Evolutionary conservation across 2,329 filamentous ascomycete species (phyloP).

Genomic region (Pseudocercospora fuligena): DNA sequence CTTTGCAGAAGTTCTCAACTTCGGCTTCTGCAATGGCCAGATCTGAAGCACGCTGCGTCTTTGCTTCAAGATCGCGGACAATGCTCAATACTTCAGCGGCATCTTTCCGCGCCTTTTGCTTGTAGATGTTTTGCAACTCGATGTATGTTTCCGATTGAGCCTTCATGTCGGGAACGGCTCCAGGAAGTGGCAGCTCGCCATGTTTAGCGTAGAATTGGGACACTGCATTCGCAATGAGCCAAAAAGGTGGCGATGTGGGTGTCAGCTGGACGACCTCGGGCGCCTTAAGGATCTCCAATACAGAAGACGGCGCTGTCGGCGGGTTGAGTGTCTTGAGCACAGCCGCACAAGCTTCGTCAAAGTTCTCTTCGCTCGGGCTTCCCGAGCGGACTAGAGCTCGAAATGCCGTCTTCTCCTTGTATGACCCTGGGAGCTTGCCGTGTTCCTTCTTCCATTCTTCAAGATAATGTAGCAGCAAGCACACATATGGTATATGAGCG

Average conservation of each 20-base stretch:
- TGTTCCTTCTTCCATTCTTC: conserved; percentile 77
- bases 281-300: conserved; percentile 80
- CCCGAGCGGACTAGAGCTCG: conserved; percentile 77
- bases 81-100: conserved; percentile 72
- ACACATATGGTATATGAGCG: conserved; percentile 87
- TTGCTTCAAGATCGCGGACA: conserved; percentile 62
- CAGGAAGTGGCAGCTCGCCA: conserved; percentile 77
- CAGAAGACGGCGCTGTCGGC: conserved; percentile 68
- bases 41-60: conserved; percentile 49
- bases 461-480: conserved; percentile 81
- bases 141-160: conserved; percentile 90
- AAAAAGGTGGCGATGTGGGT: conserved; percentile 69
- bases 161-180: conserved; percentile 96
- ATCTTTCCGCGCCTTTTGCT: conserved; percentile 80
- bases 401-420: conserved; percentile 87
- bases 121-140: conserved; percentile 89
- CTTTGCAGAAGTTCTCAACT: conserved; percentile 92
- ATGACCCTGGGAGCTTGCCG: conserved; percentile 69
- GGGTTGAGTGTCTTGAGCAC: conserved; percentile 84
- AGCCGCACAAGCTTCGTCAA: conserved; percentile 85
- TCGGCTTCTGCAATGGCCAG: conserved; percentile 67
- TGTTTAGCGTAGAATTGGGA: conserved; percentile 76
- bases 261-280: conserved; percentile 58
- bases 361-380: conserved; percentile 81
- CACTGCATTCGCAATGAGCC: conserved; percentile 84